Conservation (phyloP, 768 basidiomycete genomes). For the Dendrothele bispora region DNA sequence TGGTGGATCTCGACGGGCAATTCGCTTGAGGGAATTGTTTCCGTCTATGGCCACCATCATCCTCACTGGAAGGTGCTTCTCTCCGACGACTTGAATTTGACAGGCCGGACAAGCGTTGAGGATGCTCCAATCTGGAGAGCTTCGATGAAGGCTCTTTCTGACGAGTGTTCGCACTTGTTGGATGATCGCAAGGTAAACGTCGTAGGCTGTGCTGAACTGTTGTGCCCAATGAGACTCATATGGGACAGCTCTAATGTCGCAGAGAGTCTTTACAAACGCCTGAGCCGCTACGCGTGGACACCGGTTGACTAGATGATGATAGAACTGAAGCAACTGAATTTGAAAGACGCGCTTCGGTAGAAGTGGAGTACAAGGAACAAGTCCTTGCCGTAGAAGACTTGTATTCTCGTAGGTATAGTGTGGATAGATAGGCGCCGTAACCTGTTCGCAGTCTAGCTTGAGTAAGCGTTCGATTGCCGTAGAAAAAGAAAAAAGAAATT, state of each 20-base stretch:
- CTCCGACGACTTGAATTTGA: constrained; percentile 20
- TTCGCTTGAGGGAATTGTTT: constrained; percentile 15
- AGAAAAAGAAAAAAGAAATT: too few relatives aligned
- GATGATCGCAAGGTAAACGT: constrained; percentile 17
- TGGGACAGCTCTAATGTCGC: constrained; percentile 12
- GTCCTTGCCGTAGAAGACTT: too few relatives aligned
- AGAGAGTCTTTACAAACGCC: constrained; percentile 11
- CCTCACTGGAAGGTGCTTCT: constrained; percentile 14
- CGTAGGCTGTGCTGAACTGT: constrained; percentile 17
- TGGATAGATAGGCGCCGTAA: too few relatives aligned
- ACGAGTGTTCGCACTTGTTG: constrained; percentile 10
- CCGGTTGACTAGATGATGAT: neutral
- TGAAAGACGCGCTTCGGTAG: constrained; percentile 5
- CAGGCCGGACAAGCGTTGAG: constrained; percentile 25
- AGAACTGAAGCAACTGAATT: too few relatives aligned
- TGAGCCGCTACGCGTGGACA: constrained; percentile 12
- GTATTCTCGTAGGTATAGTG: too few relatives aligned
- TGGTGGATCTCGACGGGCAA: neutral
- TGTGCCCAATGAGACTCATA: neutral
- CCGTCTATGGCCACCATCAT: constrained; percentile 22
- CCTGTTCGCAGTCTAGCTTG: too few relatives aligned
- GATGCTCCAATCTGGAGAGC: constrained; percentile 18
- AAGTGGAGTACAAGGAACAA: too few relatives aligned
- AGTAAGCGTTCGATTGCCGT: too few relatives aligned
- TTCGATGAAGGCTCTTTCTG: constrained; percentile 14